Conservation (phyloP, 495 filamentous ascomycete species). For the Letharia columbiana region DNA sequence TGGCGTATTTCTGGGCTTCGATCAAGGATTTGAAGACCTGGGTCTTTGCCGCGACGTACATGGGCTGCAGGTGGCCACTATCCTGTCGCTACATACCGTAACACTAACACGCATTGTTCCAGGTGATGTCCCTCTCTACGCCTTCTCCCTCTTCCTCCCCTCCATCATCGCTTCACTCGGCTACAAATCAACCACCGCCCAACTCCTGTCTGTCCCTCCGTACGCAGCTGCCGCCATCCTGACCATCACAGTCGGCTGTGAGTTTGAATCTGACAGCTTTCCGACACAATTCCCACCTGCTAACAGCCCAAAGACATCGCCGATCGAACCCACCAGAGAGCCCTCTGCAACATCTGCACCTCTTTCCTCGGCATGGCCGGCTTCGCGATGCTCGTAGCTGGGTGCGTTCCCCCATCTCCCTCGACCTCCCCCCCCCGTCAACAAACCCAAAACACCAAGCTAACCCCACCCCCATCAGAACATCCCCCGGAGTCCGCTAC, state of each 20-base stretch:
- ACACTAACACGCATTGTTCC: not conserved
- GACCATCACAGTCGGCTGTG: constrained; percentile 65
- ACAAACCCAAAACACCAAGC: not conserved
- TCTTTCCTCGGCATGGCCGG: constrained; percentile 66
- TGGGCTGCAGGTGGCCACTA: constrained; percentile 30
- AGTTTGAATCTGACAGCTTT: not conserved
- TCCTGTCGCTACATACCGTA: not conserved
- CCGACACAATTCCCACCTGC: not conserved
- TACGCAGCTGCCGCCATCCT: constrained; percentile 76
- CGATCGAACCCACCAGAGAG: constrained; percentile 69
- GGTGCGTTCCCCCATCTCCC: constrained; percentile 1
- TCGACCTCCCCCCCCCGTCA: not conserved
- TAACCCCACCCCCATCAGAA: not conserved
- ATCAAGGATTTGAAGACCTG: constrained; percentile 87
- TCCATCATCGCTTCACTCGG: constrained; percentile 68
- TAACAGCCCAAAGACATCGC: constrained; percentile 36
- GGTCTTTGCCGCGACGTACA: constrained; percentile 66
- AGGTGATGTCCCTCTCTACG: constrained; percentile 62
- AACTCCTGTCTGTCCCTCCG: constrained; percentile 80
- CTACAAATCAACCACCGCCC: constrained; percentile 59
- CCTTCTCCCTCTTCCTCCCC: constrained; percentile 84
- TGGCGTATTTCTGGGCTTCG: constrained; percentile 64
- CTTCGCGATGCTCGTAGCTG: constrained; percentile 68
- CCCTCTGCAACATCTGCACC: constrained; percentile 69
- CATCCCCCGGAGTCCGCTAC: constrained; percentile 60